Base-by-base conservation (phyloP, 306 rosid species). In the Vigna mungo region DNA sequence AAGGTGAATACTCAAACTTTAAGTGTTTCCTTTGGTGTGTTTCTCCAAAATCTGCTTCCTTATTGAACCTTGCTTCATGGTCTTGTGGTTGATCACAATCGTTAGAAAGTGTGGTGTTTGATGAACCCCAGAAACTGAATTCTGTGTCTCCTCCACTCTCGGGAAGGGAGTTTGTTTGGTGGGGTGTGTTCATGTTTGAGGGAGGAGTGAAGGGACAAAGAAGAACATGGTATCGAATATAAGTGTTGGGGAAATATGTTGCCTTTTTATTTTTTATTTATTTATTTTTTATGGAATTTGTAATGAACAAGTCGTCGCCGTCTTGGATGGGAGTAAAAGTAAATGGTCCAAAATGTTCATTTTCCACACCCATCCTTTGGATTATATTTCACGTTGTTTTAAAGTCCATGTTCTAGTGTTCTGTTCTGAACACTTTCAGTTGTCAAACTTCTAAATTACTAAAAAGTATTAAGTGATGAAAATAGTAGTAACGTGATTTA, bases 111-210 rank as follows among this genome's bases (percentile, higher is more conserved):
- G 5, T 67, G 54, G 82, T 69, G 32, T 83, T 75, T 56, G 76
- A 49, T 58, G 84, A 69, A 64, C 81, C 74, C 89, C 89, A 88
- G 84, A 92, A 88, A 47, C 76, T 76, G 77, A 92, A 90, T 41
- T 88, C 93, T 55, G 3, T 65, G 55, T 84, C 87, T 62, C 69
- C 92, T 63, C 62, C 83, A 60, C 79, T 85, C 23, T 73, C 75
- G 1, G 37, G 56, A 58, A 47, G 80, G 75, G 76, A 69, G 12
- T 76, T 83, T 39, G 60, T 51, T 64, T 82, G 88, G 64, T 36
- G 47, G 63, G 70, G 77, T 65, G 85, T 71, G 59, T 9, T 66
- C 71, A 86, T 89, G 87, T 76, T 71, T 80, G 74, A 71, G 84
- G 36, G 74, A 53, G 20, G 72, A 52, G 67, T 68, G 84, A 83